Evolutionary conservation across 2,329 filamentous ascomycete genomes (phyloP), one percentile per base, ranked within the genome.

Genomic region (Fonsecaea nubica): DNA sequence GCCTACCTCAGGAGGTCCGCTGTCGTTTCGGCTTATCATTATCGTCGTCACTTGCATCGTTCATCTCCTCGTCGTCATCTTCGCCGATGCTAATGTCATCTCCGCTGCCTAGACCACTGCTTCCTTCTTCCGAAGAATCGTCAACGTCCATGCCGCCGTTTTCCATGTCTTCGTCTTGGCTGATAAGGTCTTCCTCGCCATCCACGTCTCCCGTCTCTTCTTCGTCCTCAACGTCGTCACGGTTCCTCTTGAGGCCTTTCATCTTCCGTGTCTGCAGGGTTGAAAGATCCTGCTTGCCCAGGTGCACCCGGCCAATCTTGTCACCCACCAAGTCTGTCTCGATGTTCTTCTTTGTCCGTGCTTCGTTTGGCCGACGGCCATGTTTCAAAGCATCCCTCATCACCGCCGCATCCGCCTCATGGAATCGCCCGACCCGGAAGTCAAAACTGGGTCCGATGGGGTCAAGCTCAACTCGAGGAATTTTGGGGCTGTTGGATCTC

Each of bases 201-300:
- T 70, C 66, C 50, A 64, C 52, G 8, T 65, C 70, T n/a, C 66
- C 63, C 57, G 68, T 60, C 18, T 55, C 60, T 66, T 82, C 81
- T 15, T 74, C 82, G 3, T 81, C 83, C 59, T 85, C 87, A 30
- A 82, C 83, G 50, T 84, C 85, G 69, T 89, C 89, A 62, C 92
- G 87, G 71, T 86, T 88, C 72, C 95, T 86, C 87, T 98, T 99
- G 72, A 99, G 80, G 72, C 93, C 95, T 88, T 99, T 99, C 93
- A 99, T 98, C 88, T 99, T 99, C 76, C 95, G 89, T 61, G 93
- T 96, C 84, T 99, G 95, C 79, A 99, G 80, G 74, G 90, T 87
- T 76, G 84, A 85, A 66, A 99, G 85, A 81, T 99, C 93, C 81
- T 97, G 93, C 82, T 90, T 92, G 75, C 91, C 92, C 67, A 96